phyloP scores from a whole-genome alignment of 1,284 basidiomycete species.

The Ceratobasidium sp. region DNA sequence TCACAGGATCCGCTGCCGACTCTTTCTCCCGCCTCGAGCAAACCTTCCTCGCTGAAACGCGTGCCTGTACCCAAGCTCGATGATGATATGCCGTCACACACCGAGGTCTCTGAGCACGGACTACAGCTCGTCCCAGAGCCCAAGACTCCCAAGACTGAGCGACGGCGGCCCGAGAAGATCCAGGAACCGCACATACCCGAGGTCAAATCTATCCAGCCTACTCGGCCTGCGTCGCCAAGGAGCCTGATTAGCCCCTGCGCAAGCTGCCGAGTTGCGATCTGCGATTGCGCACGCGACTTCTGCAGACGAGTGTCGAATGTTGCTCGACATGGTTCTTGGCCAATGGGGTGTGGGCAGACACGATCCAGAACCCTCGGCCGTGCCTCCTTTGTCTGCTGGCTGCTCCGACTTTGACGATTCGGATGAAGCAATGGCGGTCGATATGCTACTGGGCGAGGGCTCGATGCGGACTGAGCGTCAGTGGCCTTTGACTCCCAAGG shows the following conservation, averaged over 20 bases:
- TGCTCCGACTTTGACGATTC: conserved; percentile 36
- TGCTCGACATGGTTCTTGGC: conserved; percentile 80
- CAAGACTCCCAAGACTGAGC: conserved; percentile 4
- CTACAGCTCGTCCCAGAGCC: not conserved
- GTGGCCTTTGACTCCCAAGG: conserved; percentile 28
- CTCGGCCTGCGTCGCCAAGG: conserved; percentile 39
- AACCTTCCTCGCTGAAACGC: conserved; percentile 6
- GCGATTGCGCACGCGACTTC: conserved; percentile 74
- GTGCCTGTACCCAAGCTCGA: conserved; percentile 22
- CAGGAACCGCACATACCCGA: conserved; percentile 16
- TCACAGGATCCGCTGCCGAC: not conserved
- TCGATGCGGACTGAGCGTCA: conserved; percentile 7
- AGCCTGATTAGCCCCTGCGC: conserved; percentile 47
- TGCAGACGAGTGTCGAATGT: conserved; percentile 81
- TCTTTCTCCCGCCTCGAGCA: not conserved
- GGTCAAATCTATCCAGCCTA: not conserved
- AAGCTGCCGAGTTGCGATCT: conserved; percentile 70
- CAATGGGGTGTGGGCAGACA: conserved; percentile 56
- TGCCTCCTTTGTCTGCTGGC: conserved; percentile 26
- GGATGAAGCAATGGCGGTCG: conserved; percentile 41
- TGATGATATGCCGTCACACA: not conserved
- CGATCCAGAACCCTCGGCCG: conserved; percentile 22
- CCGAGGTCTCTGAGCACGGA: not conserved
- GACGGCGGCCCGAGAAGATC: conserved; percentile 14
- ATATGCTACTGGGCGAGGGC: conserved; percentile 43